These are phyloP conservation scores for Aspergillus aculeatinus DNA, from an alignment of 2,329 filamentous ascomycete species.

Conservation along the genomic window DNA sequence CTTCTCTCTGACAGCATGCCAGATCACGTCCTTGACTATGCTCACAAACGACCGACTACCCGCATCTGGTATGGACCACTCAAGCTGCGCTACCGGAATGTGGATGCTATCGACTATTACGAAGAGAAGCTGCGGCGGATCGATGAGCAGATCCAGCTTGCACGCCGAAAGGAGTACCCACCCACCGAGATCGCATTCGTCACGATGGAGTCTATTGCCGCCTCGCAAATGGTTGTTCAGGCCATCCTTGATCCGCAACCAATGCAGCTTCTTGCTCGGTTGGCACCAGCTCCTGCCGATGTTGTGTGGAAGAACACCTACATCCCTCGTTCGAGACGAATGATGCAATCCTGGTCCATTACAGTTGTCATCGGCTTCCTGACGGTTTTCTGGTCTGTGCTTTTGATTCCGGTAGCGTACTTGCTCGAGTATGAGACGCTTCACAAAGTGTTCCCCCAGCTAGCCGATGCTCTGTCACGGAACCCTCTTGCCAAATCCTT, in stretches of 20 bases:
- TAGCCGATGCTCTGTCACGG: slow-evolving; percentile 65
- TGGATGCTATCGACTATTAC: slow-evolving; percentile 94
- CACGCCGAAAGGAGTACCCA: slow-evolving; percentile 72
- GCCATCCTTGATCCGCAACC: slow-evolving; percentile 89
- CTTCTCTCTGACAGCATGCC: slow-evolving; percentile 51
- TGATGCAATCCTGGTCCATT: slow-evolving; percentile 77
- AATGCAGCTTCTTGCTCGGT: slow-evolving; percentile 77
- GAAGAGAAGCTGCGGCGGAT: slow-evolving; percentile 77
- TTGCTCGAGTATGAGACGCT: slow-evolving; percentile 81
- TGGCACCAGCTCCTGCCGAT: slow-evolving; percentile 83
- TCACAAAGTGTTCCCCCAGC: slow-evolving; percentile 65
- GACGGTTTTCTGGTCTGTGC: slow-evolving; percentile 82
- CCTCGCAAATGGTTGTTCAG: slow-evolving; percentile 92
- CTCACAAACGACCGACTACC: slow-evolving; percentile 61
- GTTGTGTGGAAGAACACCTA: slow-evolving; percentile 98
- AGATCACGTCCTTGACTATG: slow-evolving; percentile 47
- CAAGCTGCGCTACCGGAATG: slow-evolving; percentile 66
- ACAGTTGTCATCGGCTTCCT: slow-evolving; percentile 79
- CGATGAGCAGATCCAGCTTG: slow-evolving; percentile 69
- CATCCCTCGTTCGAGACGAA: slow-evolving; percentile 68
- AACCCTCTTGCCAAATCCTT: slow-evolving; percentile 73
- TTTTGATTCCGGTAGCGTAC: slow-evolving; percentile 75
- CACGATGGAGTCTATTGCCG: slow-evolving; percentile 93
- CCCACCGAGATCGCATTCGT: slow-evolving; percentile 88
- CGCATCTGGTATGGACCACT: slow-evolving; percentile 78